A percentile compares a stretch with the other conserved stretches of the same genome.
Conservation (phyloP, 768 basidiomycete genomes). For the Suillus americanus region DNA sequence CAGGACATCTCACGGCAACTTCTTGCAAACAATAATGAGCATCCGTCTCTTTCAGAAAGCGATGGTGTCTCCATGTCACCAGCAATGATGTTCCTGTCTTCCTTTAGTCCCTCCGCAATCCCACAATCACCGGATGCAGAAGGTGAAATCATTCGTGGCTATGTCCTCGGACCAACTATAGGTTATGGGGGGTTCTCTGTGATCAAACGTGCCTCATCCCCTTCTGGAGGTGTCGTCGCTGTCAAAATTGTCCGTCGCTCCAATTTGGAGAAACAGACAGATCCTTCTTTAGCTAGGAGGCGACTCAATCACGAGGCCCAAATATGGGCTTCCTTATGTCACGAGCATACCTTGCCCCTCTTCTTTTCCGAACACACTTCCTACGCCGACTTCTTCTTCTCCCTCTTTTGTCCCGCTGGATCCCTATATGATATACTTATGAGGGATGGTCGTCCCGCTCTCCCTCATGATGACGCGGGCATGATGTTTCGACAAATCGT, state of each 20-base stretch:
- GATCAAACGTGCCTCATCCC: conserved; percentile 66
- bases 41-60: conserved; percentile 10
- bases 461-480: conserved; percentile 77
- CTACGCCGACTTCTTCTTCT: conserved; percentile 79
- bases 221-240: conserved; percentile 68
- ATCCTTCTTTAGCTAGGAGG: conserved; percentile 48
- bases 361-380: conserved; percentile 60
- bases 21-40: conserved; percentile 4
- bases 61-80: conserved; percentile 46
- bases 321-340: conserved; percentile 74
- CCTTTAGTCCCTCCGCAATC: conserved; percentile 47
- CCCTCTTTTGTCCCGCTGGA: conserved; percentile 80
- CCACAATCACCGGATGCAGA: conserved; percentile 57
- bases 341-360: conserved; percentile 86
- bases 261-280: conserved; percentile 51
- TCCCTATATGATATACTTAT: conserved; percentile 83
- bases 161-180: conserved; percentile 72
- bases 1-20: conserved; percentile 23
- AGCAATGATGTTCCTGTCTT: conserved; percentile 72
- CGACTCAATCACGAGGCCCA: conserved; percentile 68
- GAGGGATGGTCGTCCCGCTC: conserved; percentile 62
- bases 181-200: conserved; percentile 83
- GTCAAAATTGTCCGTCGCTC: conserved; percentile 78
- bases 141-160: conserved; percentile 67
- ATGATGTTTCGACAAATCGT: conserved; percentile 88